Base-by-base conservation (phyloP, 2,329 filamentous ascomycete genomes). In the Paramyrothecium sp. region DNA sequence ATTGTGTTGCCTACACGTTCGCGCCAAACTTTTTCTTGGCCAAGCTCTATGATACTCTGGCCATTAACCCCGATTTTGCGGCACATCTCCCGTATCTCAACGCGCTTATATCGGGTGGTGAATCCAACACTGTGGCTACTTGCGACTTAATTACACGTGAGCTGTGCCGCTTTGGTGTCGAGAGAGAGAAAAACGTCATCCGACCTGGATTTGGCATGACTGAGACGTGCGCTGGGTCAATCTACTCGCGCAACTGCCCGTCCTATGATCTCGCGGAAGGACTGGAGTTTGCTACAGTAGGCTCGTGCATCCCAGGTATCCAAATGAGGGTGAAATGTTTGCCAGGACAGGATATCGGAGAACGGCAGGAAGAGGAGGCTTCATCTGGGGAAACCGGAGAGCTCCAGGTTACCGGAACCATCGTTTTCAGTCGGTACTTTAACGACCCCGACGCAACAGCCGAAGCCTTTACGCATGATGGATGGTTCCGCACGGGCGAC, bases 361-460 rank as follows among this genome's bases (percentile, higher is more conserved):
- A 30, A 22, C 13, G 26, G 49, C 4, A 30, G 13, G 49, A 16
- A 12, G 22, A n/a, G 16, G 22, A 13, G 17, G 30, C 26, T 22
- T 30, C 26, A 30, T 10, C 26, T 30, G 5, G 26, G 10, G 49
- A 51, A 26, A 22, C 21, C 19, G 86, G 87, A 2, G 80, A 87
- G 65, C 74, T 89, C 17, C 85, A 84, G 77, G 72, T 89, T 0
- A 76, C 77, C 3, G 85, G 79, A 2, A 79, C 80, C 0, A 84
- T 86, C 48, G 75, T 90, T 10, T 89, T 89, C 76, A 80, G 82
- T 56, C 80, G 81, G 2, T 90, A 90, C 65, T 88, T 83, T 80
- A 76, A 77, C 51, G 85, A 87, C 54, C 74, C 77, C 0, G 72
- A 79, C 49, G 85, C 83, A 2, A 90, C 87, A 0, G 66, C 62